Base-by-base conservation (phyloP, 768 basidiomycete species). In the Trametes cubensis region DNA sequence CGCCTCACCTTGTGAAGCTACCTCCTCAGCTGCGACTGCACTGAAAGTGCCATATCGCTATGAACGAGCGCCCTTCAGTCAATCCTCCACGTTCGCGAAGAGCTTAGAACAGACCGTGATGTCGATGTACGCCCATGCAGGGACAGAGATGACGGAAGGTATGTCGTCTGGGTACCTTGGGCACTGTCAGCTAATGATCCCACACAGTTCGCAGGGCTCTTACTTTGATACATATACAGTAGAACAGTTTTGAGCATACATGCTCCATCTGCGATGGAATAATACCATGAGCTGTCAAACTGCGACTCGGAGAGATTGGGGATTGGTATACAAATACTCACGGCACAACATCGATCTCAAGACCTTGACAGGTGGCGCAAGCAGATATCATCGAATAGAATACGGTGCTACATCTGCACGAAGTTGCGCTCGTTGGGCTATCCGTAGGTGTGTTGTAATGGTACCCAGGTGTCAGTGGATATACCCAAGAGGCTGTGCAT, bases 111-210 rank as follows among this genome's bases (percentile, higher is more conserved):
- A 17, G 3, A 60, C 62, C 23, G 46, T 64, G 25, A 64, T 44
- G 38, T 64, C 62, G n/a, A 64, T 28, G 26, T 64, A 64, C 14
- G 62, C 62, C 62, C 62, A 64, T 7, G 62, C 62, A 13, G 62
- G 62, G 3, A 64, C 55, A 15, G 62, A 25, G 6, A 58, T 64
- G 0, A 47, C 62, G 3, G 13, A 2, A 1, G 53, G 48, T n/a
- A 64, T 64, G 48, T 55, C 45, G 21, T 59, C 58, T 0, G 62
- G 62, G 40, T 55, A 64, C 30, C 62, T 60, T n/a, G 11, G 13
- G 15, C 3, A 6, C 30, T 1, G 34, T 49, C n/a, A 42, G 34
- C 21, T 17, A n/a, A 30, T 2, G 23, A 4, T 11, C 18, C 13
- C 4, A 41, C 14, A 21, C 2, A 38, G 20, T 6, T 23, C 7